Evolutionary conservation across 2,329 filamentous ascomycete genomes (phyloP).

Genomic region (Amauroascus niger): DNA sequence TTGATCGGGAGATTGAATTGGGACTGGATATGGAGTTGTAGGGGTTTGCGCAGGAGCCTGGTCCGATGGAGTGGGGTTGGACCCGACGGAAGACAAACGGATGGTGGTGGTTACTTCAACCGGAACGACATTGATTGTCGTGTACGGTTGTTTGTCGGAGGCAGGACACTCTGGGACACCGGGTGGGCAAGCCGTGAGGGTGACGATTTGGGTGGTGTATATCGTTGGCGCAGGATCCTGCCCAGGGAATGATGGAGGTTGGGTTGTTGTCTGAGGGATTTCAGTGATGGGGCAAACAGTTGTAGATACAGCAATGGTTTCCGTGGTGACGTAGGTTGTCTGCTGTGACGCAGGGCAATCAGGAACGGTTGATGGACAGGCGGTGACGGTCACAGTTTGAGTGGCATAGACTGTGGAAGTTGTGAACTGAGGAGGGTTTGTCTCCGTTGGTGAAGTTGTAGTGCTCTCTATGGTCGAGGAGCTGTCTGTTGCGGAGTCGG

Average conservation of each 20-base stretch:
- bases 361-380: not conserved
- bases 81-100: not conserved
- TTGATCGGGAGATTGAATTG: not conserved
- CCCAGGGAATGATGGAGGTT: not conserved
- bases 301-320: not conserved
- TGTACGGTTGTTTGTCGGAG: not conserved
- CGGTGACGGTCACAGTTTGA: not conserved
- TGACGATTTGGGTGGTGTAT: not conserved
- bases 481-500: not conserved
- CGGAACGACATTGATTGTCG: not conserved
- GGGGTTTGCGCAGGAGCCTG: not conserved
- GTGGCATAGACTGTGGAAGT: not conserved
- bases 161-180: not conserved
- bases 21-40: not conserved
- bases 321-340: not conserved
- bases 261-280: not conserved
- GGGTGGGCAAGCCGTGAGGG: not conserved
- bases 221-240: not conserved
- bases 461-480: not conserved
- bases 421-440: not conserved
- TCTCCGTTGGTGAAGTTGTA: not conserved
- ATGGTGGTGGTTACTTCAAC: not conserved
- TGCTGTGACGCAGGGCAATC: not conserved
- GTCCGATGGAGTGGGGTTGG: not conserved
- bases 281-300: not conserved